Evolutionary conservation across 768 basidiomycete species (phyloP), one percentile per base, ranked within the genome.

Genomic region (Leccinum disarticulatum): DNA sequence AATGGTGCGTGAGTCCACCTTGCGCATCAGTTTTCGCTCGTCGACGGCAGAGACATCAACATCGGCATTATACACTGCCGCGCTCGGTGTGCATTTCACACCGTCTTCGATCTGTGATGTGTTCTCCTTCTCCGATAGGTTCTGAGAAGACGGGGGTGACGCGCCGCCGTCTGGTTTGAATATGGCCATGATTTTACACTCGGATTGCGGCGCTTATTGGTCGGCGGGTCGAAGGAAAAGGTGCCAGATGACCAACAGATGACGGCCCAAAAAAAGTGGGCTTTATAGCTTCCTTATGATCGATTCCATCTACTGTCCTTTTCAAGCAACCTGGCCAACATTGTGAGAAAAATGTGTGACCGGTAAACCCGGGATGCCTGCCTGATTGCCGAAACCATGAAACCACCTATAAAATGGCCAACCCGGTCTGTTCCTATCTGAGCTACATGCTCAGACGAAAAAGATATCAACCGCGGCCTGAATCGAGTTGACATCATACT

Each of bases 11-110:
- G 78, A 64, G 71, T 88, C 88, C 51, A 91, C 80, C 73, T 89
- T 91, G 66, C 88, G 77, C 61, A 92, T 68, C 61, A 91, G 70
- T 68, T 83, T 86, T 57, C 81, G 81, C 71, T 90, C 90, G 68
- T 92, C 83, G 52, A 92, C 74, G 10, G 74, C 78, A 60, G 83
- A 85, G 28, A 80, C 73, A 68, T 88, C 87, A 58, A 87, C 66
- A 50, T 82, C 74, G n/a, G 81, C 62, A 56, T 76, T 78, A 62
- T 73, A 78, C 53, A 73, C 55, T 41, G 30, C 27, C 22, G 25
- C 7, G 3, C 9, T 30, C 2, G 43, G 22, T 10, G 22, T 31
- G 13, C 5, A 7, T 25, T 52, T 57, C 10, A 4, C 6, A n/a
- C 15, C 27, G 3, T 17, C 56, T 30, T 64, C 56, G 19, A 54